Conservation (phyloP, 306 rosid species). For the Sphenostylis stenocarpa region DNA sequence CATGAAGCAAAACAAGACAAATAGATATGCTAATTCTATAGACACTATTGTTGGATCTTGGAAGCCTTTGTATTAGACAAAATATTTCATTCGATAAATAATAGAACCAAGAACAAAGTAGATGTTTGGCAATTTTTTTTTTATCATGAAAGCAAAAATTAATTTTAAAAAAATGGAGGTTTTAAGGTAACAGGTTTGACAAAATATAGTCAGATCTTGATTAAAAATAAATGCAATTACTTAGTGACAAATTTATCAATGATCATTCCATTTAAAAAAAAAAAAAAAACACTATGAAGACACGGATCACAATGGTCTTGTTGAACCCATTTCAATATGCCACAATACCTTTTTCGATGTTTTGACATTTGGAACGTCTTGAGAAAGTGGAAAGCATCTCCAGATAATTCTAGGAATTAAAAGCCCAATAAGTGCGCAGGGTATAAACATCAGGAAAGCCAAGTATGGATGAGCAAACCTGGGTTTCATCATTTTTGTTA, state of each 20-base stretch:
- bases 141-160: conserved; percentile 3
- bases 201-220: neutral
- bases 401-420: conserved; percentile 74
- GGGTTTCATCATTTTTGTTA: conserved; percentile 42
- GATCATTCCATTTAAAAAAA: neutral
- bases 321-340: conserved; percentile 25
- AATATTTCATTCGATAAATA: conserved; percentile 4
- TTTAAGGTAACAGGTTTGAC: neutral
- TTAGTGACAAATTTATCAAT: neutral
- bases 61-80: conserved; percentile 15
- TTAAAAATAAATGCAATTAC: neutral
- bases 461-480: conserved; percentile 92
- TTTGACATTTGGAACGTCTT: conserved; percentile 56
- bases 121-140: neutral
- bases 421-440: conserved; percentile 78
- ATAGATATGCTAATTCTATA: conserved; percentile 7
- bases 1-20: conserved; percentile 7
- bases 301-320: neutral
- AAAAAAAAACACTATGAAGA: neutral
- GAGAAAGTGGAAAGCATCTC: conserved; percentile 66
- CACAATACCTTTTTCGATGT: conserved; percentile 67
- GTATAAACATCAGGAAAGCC: conserved; percentile 93
- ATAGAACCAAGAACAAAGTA: conserved; percentile 6
- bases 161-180: neutral
- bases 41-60: neutral